These are phyloP conservation scores for Fusarium duplospermum DNA, from an alignment of 2,329 filamentous ascomycete species.

Conservation along the genomic window DNA sequence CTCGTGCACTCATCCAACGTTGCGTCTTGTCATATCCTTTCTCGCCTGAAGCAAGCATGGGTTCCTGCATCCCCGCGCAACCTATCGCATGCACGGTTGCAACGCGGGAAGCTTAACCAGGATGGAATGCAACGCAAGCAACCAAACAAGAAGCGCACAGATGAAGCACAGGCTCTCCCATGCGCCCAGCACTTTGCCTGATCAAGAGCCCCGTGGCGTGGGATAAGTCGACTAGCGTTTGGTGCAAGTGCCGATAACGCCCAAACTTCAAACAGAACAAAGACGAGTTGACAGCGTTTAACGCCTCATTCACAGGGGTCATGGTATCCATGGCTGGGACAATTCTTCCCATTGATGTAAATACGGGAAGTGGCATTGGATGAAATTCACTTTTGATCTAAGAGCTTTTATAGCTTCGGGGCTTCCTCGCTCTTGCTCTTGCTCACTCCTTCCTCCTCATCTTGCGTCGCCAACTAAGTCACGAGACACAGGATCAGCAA, in stretches of 20 bases:
- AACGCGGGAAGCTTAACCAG: background rate
- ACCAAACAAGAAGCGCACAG: background rate
- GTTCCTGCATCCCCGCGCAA: background rate
- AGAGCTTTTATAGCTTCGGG: background rate
- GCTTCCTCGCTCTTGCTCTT: background rate
- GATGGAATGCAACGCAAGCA: background rate
- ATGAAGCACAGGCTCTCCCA: background rate
- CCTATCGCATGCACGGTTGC: background rate
- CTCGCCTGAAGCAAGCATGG: background rate
- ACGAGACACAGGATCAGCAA: background rate
- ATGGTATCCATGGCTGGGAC: background rate
- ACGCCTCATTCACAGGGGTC: conserved; percentile 2
- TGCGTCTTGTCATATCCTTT: background rate
- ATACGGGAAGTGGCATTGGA: background rate
- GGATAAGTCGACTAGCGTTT: background rate
- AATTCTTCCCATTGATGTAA: background rate
- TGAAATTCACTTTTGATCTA: background rate
- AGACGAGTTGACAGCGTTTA: background rate
- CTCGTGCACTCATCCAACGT: background rate
- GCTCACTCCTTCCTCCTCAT: background rate
- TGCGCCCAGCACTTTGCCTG: background rate
- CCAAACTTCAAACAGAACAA: conserved; percentile 1
- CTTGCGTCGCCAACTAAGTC: background rate
- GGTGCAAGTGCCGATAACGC: background rate
- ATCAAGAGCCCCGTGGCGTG: background rate